Base-by-base conservation (phyloP, 495 filamentous ascomycete genomes). In the Penicillium lividum region DNA sequence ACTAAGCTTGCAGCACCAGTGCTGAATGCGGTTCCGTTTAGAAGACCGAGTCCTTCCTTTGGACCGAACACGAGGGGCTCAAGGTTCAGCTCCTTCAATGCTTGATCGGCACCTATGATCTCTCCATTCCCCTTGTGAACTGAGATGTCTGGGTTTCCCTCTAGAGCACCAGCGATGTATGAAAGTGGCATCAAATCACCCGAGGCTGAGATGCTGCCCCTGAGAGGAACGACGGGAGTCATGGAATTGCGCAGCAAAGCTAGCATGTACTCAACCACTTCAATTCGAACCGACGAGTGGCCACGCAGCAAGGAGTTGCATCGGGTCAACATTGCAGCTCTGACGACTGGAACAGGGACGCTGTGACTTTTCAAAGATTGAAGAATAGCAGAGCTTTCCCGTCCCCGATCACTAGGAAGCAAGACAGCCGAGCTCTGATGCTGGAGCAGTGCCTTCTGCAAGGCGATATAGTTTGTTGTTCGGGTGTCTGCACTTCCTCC, bases 1-100 rank as follows among this genome's bases (percentile, higher is more conserved):
- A 76, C 82, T 5, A 89, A 66, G 15, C 74, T 71, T 5, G 75
- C 85, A 4, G 79, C 76, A 4, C 82, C 80, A 16, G 75, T 79
- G 29, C 80, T 83, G n/a, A 79, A 76, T 6, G 86, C 82, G 0
- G 87, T 90, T 6, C 87, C 87, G 59, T 89, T 90, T n/a, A 87
- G 71, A 18, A 90, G 62, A 2, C 78, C 86, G 4, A 89, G 78
- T 0, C 74, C 85, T 68, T 90, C 87, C 56, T 36, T 36, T 3
- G 33, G 33, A 36, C 7, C 33, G 13, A 36, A 36, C 0, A 11
- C 33, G 1, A 36, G 33, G 9, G 33, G 33, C 33, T 36, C 33
- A 9, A 36, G 9, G 10, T 11, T 11, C 33, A 36, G 6, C 33
- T 36, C 33, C 1, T 11, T 8, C 3, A 36, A 11, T 11, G 33